These are phyloP conservation scores for Alternaria gaisen DNA, from an alignment of 2,329 filamentous ascomycete species.

Conservation along the genomic window DNA sequence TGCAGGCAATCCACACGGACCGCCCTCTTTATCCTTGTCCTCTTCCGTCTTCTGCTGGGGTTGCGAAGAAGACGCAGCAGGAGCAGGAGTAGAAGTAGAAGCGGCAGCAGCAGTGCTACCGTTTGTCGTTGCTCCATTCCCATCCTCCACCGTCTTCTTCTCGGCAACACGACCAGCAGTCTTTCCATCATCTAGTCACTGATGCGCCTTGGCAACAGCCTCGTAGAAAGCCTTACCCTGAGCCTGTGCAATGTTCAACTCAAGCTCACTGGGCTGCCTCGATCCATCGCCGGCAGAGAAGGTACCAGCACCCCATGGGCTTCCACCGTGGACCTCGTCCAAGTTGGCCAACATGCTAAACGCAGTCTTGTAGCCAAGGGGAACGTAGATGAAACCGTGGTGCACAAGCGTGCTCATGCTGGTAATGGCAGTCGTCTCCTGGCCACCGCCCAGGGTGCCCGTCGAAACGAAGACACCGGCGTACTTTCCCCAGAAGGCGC, in stretches of 20 bases:
- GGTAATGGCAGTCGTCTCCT: constrained; percentile 85
- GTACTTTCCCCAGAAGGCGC: constrained; percentile 85
- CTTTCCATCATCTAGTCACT: constrained; percentile 76
- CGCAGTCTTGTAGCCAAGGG: constrained; percentile 85
- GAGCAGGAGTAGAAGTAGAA: constrained; percentile 16
- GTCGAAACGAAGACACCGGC: constrained; percentile 91
- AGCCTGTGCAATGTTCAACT: constrained; percentile 79
- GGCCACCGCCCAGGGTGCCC: constrained; percentile 82
- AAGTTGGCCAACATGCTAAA: constrained; percentile 71
- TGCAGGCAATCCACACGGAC: constrained; percentile 78
- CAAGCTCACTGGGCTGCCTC: constrained; percentile 77
- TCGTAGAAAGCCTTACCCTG: constrained; percentile 90
- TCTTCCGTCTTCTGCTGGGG: constrained; percentile 44
- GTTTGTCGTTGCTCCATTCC: constrained; percentile 25
- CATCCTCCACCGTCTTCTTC: constrained; percentile 14
- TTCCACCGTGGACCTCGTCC: constrained; percentile 82
- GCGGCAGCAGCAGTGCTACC: constrained; percentile 32
- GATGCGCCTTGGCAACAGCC: constrained; percentile 73
- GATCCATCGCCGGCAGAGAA: constrained; percentile 82
- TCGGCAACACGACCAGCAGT: constrained; percentile 5
- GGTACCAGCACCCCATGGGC: constrained; percentile 92
- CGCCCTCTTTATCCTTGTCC: constrained; percentile 66
- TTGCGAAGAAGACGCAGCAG: constrained; percentile 26
- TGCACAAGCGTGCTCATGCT: constrained; percentile 87
- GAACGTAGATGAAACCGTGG: constrained; percentile 97